These are phyloP conservation scores for Breviolum minutum DNA, from an alignment of 73 alveolate genomes.

Conservation along the genomic window DNA sequence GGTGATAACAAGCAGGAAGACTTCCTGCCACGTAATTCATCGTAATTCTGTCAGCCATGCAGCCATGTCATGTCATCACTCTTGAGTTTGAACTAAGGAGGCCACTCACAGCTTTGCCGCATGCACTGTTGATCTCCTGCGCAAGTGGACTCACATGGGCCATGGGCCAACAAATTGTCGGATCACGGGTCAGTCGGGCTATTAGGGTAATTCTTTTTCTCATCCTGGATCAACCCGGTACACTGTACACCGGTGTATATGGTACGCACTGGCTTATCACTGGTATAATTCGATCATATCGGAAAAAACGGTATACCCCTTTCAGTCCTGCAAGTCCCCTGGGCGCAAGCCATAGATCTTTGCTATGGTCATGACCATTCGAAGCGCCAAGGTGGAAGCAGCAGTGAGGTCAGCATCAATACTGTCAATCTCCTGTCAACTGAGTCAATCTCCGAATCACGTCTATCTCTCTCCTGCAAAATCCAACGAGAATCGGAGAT, in stretches of 20 bases:
- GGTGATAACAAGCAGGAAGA: constrained; percentile 52
- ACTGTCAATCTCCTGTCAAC: neutral
- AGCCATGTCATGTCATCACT: neutral
- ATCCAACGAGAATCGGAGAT: neutral
- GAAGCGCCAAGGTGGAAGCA: constrained; percentile 46
- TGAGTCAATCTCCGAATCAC: neutral
- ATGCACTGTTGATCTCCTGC: constrained; percentile 49
- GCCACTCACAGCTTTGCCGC: constrained; percentile 69
- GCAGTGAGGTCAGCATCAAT: constrained; percentile 64
- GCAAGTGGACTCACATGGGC: too few species aligned
- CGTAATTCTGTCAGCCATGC: neutral
- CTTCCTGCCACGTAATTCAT: constrained; percentile 7
- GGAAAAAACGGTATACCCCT: neutral
- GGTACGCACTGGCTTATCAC: too few species aligned
- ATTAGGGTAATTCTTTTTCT: neutral
- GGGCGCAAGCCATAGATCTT: constrained; percentile 16
- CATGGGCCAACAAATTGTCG: neutral
- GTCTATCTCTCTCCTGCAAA: neutral
- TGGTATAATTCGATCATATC: too few species aligned
- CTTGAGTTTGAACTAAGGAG: neutral
- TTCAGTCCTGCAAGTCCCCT: constrained; percentile 31
- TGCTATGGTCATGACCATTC: constrained; percentile 59
- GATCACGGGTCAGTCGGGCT: too few species aligned
- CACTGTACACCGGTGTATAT: too few species aligned
- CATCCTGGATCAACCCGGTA: too few species aligned